Evolutionary conservation across 2,329 filamentous ascomycete genomes (phyloP).

Genomic region (Lachnellula occidentalis): DNA sequence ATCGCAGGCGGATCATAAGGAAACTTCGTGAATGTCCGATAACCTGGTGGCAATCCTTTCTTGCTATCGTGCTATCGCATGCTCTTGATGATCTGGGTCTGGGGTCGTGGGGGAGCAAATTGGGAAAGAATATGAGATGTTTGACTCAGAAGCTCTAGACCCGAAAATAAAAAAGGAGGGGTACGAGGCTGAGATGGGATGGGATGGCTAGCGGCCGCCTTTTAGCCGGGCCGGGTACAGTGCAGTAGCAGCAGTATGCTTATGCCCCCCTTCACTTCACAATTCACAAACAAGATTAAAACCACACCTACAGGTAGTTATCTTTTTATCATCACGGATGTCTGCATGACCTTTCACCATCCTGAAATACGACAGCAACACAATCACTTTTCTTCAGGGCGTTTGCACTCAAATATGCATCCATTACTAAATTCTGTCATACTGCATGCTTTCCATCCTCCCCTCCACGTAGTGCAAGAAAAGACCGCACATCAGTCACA

Average conservation of each 20-base stretch:
- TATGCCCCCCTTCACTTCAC: too few species aligned
- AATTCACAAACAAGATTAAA: too few species aligned
- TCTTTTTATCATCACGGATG: too few species aligned
- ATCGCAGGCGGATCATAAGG: slow-evolving; percentile 4
- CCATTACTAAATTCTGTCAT: background rate
- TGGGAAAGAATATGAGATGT: background rate
- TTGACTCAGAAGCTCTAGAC: background rate
- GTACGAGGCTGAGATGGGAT: background rate
- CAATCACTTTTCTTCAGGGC: background rate
- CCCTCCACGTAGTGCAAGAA: slow-evolving; percentile 82
- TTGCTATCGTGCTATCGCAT: background rate
- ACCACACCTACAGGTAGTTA: too few species aligned
- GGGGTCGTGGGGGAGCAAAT: background rate
- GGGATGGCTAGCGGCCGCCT: background rate
- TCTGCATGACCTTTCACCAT: too few species aligned
- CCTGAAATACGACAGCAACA: background rate
- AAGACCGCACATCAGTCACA: slow-evolving; percentile 87
- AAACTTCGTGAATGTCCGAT: background rate
- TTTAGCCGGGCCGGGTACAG: too few species aligned
- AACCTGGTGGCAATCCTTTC: background rate
- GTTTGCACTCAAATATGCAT: background rate
- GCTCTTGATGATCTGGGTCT: background rate
- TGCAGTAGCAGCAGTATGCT: background rate
- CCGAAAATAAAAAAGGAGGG: background rate
- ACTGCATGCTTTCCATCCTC: slow-evolving; percentile 56